Percentiles rank a stretch among this genome's conserved stretches.
phyloP scores from a whole-genome alignment of 352 stramenopile genomes.

The Hyaloperonospora brassicae region DNA sequence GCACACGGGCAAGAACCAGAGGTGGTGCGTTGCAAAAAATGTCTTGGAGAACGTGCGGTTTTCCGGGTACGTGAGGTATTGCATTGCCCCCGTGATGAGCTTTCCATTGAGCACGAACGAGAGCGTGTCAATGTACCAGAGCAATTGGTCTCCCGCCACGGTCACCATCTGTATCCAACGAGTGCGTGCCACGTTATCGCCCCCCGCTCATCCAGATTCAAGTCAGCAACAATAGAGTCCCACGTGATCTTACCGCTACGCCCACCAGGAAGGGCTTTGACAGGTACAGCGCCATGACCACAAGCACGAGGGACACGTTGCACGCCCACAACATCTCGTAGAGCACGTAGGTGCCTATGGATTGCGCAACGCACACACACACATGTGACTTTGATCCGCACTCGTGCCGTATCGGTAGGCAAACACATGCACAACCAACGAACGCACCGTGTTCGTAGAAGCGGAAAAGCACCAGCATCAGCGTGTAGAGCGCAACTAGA shows the following conservation, averaged over 20 bases:
- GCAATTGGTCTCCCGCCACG: slow-evolving; percentile 89
- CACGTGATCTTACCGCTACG: slow-evolving; percentile 32
- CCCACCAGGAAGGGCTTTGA: slow-evolving; percentile 80
- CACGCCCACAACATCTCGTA: slow-evolving; percentile 79
- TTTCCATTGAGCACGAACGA: slow-evolving; percentile 68
- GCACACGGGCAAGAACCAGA: slow-evolving; percentile 80
- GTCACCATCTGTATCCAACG: slow-evolving; percentile 60
- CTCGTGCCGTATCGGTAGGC: not conserved
- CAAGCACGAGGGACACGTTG: slow-evolving; percentile 66
- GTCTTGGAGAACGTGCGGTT: slow-evolving; percentile 75
- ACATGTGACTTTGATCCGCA: not conserved
- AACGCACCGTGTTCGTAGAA: slow-evolving; percentile 53
- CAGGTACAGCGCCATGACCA: slow-evolving; percentile 56
- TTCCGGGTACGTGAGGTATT: slow-evolving; percentile 84
- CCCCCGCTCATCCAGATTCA: not conserved
- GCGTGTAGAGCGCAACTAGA: slow-evolving; percentile 47
- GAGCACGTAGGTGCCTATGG: slow-evolving; percentile 54
- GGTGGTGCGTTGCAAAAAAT: slow-evolving; percentile 75
- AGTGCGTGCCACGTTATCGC: not conserved
- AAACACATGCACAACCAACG: not conserved
- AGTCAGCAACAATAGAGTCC: not conserved
- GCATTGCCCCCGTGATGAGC: slow-evolving; percentile 85
- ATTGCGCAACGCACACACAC: not conserved
- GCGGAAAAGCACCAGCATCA: slow-evolving; percentile 41
- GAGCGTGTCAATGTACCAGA: slow-evolving; percentile 87